phyloP scores from a whole-genome alignment of 1,284 basidiomycete species.

The Xerocomus amazonicus region DNA sequence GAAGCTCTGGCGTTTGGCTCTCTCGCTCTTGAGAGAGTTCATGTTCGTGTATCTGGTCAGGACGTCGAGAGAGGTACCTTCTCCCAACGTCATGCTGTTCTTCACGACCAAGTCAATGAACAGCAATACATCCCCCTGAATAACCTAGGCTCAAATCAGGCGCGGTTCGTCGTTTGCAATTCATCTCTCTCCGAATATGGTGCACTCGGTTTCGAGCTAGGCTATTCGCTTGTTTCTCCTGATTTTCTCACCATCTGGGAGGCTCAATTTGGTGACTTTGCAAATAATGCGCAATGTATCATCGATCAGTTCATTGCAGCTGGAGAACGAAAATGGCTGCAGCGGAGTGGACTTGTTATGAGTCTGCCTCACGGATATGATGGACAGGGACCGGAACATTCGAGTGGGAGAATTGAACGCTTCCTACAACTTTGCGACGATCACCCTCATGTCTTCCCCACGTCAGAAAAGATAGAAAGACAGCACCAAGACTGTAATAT shows the following conservation, averaged over 20 bases:
- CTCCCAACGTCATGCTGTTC: conserved; percentile 97
- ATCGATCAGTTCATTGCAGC: conserved; percentile 99
- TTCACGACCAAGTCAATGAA: conserved; percentile 96
- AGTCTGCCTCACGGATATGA: conserved; percentile 97
- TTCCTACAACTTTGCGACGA: conserved; percentile 99
- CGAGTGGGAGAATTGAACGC: conserved; percentile 92
- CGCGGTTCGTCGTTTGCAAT: conserved; percentile 93
- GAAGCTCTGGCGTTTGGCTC: conserved; percentile 97
- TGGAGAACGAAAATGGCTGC: conserved; percentile 98
- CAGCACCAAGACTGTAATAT: conserved; percentile 99
- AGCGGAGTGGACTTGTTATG: conserved; percentile 91
- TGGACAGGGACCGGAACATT: conserved; percentile 99
- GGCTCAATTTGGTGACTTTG: conserved; percentile 98
- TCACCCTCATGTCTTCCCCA: conserved; percentile 90
- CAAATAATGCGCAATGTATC: conserved; percentile 95
- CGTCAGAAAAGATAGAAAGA: conserved; percentile 84
- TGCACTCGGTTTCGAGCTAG: conserved; percentile 94
- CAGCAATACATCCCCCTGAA: conserved; percentile 87
- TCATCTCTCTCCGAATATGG: conserved; percentile 97
- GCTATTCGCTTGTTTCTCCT: conserved; percentile 97
- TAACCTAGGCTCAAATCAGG: conserved; percentile 84
- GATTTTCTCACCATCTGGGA: conserved; percentile 97
- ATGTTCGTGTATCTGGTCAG: conserved; percentile 96
- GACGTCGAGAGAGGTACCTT: conserved; percentile 99
- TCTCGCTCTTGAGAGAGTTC: conserved; percentile 88